Evolutionary conservation across 148 eudicot genomes (phyloP).

Genomic region (Spergularia bocconei): DNA sequence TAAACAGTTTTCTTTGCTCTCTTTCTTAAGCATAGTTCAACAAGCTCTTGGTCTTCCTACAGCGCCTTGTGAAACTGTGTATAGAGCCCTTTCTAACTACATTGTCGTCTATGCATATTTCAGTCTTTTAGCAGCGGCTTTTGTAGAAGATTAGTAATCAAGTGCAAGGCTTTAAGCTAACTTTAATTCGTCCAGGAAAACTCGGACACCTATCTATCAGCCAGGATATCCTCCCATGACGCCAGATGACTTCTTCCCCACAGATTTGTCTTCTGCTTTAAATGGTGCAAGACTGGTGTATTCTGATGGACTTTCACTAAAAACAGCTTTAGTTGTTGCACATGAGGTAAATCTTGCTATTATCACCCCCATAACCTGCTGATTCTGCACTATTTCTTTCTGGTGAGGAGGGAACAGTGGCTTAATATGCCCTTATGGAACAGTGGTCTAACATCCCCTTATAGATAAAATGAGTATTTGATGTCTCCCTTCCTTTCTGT

Average conservation of each 20-base stretch:
- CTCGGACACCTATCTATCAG: conserved; percentile 82
- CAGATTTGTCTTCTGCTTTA: conserved; percentile 56
- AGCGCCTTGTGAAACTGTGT: background rate
- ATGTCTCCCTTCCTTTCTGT: background rate
- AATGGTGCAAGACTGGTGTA: conserved; percentile 61
- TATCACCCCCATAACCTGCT: background rate
- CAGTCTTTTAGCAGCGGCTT: background rate
- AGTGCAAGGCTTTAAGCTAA: background rate
- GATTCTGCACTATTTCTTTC: background rate
- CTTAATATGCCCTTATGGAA: background rate
- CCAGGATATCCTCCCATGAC: conserved; percentile 86
- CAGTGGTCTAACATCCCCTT: background rate
- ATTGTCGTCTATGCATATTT: background rate
- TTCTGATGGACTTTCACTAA: conserved; percentile 68
- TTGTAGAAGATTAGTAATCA: background rate
- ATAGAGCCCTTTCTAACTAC: background rate
- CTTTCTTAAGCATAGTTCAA: background rate
- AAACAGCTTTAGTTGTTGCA: conserved; percentile 68
- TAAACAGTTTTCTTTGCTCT: background rate
- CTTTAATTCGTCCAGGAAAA: conserved; percentile 53
- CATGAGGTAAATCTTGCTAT: conserved; percentile 46
- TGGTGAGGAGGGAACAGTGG: too few species aligned
- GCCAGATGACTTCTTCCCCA: conserved; percentile 57
- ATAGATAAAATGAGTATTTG: background rate
- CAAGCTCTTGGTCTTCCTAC: background rate